A percentile compares a stretch with the other conserved stretches of the same genome.
phyloP scores from a whole-genome alignment of 352 stramenopile species.

The Globisporangium cylindrosporum region DNA sequence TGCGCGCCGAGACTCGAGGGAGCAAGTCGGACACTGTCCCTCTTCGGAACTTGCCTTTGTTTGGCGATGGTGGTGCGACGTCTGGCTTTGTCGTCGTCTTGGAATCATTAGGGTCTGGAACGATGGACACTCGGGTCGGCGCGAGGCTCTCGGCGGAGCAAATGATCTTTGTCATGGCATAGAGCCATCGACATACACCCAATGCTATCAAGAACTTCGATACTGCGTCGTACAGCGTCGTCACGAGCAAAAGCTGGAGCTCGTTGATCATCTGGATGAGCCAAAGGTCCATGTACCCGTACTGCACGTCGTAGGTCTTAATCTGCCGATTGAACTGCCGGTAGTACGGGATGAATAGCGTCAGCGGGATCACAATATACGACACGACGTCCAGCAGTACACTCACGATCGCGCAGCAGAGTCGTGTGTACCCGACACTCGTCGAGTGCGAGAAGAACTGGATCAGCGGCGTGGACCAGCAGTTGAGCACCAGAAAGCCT shows the following conservation, averaged over 20 bases:
- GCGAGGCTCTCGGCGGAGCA: neutral
- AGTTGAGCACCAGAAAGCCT: slow-evolving; percentile 29
- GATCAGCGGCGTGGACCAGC: slow-evolving; percentile 22
- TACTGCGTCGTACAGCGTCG: slow-evolving; percentile 26
- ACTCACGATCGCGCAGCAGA: slow-evolving; percentile 17
- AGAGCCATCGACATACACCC: slow-evolving; percentile 22
- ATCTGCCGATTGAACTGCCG: slow-evolving; percentile 17
- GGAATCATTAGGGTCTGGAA: neutral
- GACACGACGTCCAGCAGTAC: slow-evolving; percentile 32
- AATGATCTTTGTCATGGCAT: slow-evolving; percentile 27
- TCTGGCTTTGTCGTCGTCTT: neutral
- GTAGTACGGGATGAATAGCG: slow-evolving; percentile 24
- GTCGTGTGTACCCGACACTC: neutral
- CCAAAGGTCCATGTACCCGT: slow-evolving; percentile 33
- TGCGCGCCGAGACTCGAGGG: neutral
- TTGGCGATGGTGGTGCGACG: neutral
- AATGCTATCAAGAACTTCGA: slow-evolving; percentile 30
- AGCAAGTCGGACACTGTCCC: neutral
- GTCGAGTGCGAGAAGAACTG: neutral
- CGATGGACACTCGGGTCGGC: neutral
- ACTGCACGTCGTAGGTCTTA: slow-evolving; percentile 19
- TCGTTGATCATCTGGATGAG: slow-evolving; percentile 31
- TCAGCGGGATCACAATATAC: slow-evolving; percentile 23
- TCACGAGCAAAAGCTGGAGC: slow-evolving; percentile 30
- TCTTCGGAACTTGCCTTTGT: neutral